Percentiles rank a stretch among this genome's conserved stretches.
Conservation (phyloP, 2,329 filamentous ascomycete species). For the Botryotinia globosa region DNA sequence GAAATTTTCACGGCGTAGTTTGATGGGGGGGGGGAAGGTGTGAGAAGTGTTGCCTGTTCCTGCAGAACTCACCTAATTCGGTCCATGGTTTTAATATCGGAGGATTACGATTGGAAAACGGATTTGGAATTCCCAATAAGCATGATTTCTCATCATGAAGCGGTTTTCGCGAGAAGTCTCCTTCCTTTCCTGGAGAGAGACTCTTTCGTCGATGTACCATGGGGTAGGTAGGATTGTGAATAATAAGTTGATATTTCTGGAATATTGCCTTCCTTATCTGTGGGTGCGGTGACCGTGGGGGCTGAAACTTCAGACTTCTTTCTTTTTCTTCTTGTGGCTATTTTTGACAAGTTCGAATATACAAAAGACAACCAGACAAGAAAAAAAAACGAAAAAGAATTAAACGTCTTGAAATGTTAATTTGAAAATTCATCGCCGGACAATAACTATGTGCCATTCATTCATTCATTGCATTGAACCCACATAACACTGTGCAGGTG, state of each 20-base stretch:
- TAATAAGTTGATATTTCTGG: constrained; percentile 4
- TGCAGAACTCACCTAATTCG: constrained; percentile 12
- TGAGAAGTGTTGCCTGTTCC: background rate
- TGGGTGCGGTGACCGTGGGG: background rate
- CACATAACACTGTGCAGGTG: background rate
- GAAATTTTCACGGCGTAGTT: background rate
- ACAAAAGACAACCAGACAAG: background rate
- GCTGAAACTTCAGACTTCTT: background rate
- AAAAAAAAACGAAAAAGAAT: background rate
- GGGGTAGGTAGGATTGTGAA: background rate
- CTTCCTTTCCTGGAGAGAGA: constrained; percentile 5
- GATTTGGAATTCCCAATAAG: background rate
- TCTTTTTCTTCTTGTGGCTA: background rate
- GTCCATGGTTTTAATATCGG: background rate
- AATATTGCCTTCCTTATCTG: background rate
- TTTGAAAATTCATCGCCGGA: background rate
- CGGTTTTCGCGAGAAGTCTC: background rate
- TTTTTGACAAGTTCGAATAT: background rate
- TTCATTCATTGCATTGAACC: background rate
- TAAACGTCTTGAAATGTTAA: background rate
- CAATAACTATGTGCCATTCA: background rate
- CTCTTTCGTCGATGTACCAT: constrained; percentile 12
- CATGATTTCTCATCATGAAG: background rate
- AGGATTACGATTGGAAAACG: background rate
- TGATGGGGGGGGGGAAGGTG: background rate